Evolutionary conservation across 257 asterid species (phyloP).

Genomic region (Nicotiana paniculata): DNA sequence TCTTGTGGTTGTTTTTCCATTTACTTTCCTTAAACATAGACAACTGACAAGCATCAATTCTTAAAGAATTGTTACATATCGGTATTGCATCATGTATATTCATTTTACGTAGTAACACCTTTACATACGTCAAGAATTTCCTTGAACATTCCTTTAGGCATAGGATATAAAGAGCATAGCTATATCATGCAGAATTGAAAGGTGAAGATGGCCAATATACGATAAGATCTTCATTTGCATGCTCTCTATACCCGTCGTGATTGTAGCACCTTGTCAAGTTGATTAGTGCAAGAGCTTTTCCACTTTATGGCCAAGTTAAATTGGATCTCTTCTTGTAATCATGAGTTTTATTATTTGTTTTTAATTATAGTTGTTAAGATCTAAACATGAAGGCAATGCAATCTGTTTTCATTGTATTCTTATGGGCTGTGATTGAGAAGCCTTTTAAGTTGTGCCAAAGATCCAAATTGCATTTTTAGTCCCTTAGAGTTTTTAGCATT

Average conservation of each 20-base stretch:
- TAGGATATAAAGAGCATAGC: neutral
- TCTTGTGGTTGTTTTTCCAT: neutral
- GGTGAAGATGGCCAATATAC: neutral
- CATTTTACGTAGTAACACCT: neutral
- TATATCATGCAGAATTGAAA: neutral
- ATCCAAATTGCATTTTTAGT: neutral
- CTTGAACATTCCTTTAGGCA: neutral
- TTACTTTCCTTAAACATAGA: neutral
- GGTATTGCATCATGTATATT: neutral
- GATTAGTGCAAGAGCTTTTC: constrained; percentile 1
- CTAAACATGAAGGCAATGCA: neutral
- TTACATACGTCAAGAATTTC: neutral
- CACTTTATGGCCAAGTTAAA: neutral
- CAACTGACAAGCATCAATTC: neutral
- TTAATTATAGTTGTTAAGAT: neutral
- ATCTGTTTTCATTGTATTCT: neutral
- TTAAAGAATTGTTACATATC: neutral
- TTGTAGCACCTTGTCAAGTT: neutral
- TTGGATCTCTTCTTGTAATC: neutral
- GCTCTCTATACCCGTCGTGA: neutral
- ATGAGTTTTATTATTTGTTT: neutral
- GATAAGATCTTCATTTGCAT: neutral
- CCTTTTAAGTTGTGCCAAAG: neutral
- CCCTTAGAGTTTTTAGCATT: neutral
- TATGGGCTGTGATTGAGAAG: neutral